Percentiles rank a stretch among this genome's conserved stretches.
Conservation (phyloP, 1,284 basidiomycete species). For the Ceratobasidium sp. region DNA sequence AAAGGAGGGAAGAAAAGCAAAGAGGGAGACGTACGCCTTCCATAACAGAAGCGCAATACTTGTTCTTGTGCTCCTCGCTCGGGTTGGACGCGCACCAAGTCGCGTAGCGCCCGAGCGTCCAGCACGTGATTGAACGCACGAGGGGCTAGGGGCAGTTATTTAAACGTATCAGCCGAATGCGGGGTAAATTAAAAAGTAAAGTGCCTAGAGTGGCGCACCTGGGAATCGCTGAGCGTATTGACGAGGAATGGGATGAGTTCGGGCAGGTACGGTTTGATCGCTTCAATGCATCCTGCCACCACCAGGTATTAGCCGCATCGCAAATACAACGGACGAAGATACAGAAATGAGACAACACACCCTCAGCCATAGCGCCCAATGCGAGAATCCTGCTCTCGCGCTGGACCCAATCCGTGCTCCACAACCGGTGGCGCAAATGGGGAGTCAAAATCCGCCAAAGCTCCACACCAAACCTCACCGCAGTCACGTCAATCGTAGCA, state of each 20-base stretch:
- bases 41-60: slow-evolving; percentile 96
- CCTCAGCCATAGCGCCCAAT: slow-evolving; percentile 97
- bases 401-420: slow-evolving; percentile 93
- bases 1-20: not conserved
- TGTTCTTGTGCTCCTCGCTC: slow-evolving; percentile 85
- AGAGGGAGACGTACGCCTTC: slow-evolving; percentile 79
- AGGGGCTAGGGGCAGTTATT: slow-evolving; percentile 70
- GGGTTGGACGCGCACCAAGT: slow-evolving; percentile 91
- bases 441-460: slow-evolving; percentile 89
- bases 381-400: slow-evolving; percentile 96
- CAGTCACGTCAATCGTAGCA: slow-evolving; percentile 96
- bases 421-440: slow-evolving; percentile 92
- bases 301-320: slow-evolving; percentile 6
- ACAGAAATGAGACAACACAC: slow-evolving; percentile 58
- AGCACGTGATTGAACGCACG: slow-evolving; percentile 98
- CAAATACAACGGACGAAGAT: no score
- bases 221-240: slow-evolving; percentile 88
- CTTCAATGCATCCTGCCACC: slow-evolving; percentile 88
- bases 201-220: slow-evolving; percentile 71
- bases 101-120: slow-evolving; percentile 98
- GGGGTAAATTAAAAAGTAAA: no score
- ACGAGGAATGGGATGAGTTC: slow-evolving; percentile 94
- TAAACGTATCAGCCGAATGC: not conserved
- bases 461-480: slow-evolving; percentile 87
- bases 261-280: slow-evolving; percentile 93